Conservation (phyloP, 2,329 filamentous ascomycete species). For the Paecilomyces variotii region DNA sequence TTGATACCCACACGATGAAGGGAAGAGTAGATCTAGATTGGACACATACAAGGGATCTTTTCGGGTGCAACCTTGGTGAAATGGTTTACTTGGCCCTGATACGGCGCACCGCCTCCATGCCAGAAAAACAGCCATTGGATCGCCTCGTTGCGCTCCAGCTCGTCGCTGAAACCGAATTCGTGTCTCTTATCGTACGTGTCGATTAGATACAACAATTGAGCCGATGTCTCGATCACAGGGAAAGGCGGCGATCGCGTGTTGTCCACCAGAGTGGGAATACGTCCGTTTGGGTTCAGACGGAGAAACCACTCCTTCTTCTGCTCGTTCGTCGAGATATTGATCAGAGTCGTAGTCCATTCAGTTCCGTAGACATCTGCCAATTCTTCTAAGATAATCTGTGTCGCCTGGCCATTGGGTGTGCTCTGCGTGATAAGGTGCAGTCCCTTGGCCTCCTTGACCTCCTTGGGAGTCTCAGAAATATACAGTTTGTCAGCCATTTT, state of each 20-base stretch:
- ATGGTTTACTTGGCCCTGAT: constrained; percentile 36
- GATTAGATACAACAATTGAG: constrained; percentile 46
- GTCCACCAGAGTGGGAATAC: constrained; percentile 46
- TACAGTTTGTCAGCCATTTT: not conserved
- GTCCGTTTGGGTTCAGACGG: constrained; percentile 40
- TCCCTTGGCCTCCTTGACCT: constrained; percentile 22
- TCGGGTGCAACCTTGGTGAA: constrained; percentile 39
- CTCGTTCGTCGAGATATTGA: constrained; percentile 45
- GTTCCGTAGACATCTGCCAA: constrained; percentile 44
- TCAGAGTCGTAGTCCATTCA: constrained; percentile 41
- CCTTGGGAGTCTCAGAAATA: not conserved
- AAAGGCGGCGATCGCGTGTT: constrained; percentile 43
- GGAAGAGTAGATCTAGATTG: not conserved
- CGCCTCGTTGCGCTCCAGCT: constrained; percentile 37
- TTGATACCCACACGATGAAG: not conserved
- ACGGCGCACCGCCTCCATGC: constrained; percentile 8
- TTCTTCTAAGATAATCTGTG: constrained; percentile 50
- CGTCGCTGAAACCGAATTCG: constrained; percentile 45
- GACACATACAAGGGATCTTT: constrained; percentile 35
- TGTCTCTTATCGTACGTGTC: constrained; percentile 43
- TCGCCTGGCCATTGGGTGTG: constrained; percentile 46
- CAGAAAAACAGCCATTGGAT: not conserved
- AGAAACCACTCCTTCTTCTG: constrained; percentile 52
- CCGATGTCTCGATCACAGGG: constrained; percentile 46
- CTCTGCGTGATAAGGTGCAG: constrained; percentile 45